These are phyloP conservation scores for Microbotryomycetes sp. DNA, from an alignment of 1,284 basidiomycete species.

Conservation along the genomic window DNA sequence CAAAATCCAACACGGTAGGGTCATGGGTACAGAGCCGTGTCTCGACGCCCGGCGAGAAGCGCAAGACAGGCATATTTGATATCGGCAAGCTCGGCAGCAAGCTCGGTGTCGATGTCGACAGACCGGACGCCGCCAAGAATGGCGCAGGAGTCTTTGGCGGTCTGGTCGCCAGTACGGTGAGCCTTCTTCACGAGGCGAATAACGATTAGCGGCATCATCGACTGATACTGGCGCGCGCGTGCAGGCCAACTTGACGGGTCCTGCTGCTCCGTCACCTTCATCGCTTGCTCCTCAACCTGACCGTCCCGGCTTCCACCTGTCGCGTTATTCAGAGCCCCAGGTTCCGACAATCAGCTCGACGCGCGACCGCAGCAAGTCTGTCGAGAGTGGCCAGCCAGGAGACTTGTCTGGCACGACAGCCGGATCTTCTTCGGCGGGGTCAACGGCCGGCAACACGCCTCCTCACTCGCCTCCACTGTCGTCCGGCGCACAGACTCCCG, in stretches of 20 bases:
- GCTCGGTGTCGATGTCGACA: conserved; percentile 6
- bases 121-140: conserved; percentile 52
- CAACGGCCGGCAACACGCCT: conserved; percentile 9
- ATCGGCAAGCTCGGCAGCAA: too few species aligned
- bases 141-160: conserved; percentile 64
- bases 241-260: conserved; percentile 28
- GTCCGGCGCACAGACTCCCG: background rate
- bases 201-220: too few species aligned
- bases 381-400: conserved; percentile 1
- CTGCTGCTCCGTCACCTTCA: conserved; percentile 51
- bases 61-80: conserved; percentile 2
- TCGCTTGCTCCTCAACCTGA: conserved; percentile 59
- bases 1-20: background rate
- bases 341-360: background rate
- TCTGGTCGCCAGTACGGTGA: conserved; percentile 63
- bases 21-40: background rate
- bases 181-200: too few species aligned
- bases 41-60: background rate
- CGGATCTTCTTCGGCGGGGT: background rate
- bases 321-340: conserved; percentile 45
- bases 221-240: conserved; percentile 45
- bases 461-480: conserved; percentile 1
- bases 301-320: conserved; percentile 59
- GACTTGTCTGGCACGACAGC: background rate
- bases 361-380: background rate